Evolutionary conservation across 2,329 filamentous ascomycete species (phyloP).

Genomic region (Aspergillus intermedius): DNA sequence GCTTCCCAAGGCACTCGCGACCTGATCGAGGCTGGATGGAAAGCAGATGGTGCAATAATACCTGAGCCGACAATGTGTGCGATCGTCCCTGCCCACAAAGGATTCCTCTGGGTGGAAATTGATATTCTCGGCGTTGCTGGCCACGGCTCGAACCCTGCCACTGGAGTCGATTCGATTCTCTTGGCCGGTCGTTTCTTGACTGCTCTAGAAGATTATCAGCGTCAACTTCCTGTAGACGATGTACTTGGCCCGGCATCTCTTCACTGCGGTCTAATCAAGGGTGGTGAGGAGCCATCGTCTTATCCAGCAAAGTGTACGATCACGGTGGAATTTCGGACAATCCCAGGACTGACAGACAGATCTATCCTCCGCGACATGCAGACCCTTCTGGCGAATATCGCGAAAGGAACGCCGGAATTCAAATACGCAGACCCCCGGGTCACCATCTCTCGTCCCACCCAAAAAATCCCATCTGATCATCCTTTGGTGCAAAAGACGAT

Average conservation of each 20-base stretch:
- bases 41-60: constrained; percentile 47
- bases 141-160: constrained; percentile 32
- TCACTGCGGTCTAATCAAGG: constrained; percentile 45
- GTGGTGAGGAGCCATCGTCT: constrained; percentile 48
- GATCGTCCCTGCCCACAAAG: constrained; percentile 45
- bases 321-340: constrained; percentile 45
- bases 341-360: constrained; percentile 39
- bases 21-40: constrained; percentile 47
- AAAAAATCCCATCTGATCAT: constrained; percentile 37
- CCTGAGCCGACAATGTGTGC: constrained; percentile 43
- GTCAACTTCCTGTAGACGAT: constrained; percentile 29
- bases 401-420: constrained; percentile 32
- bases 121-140: constrained; percentile 30
- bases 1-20: constrained; percentile 47
- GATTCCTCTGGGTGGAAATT: constrained; percentile 38
- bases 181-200: constrained; percentile 44
- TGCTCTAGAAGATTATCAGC: constrained; percentile 39
- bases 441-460: constrained; percentile 40
- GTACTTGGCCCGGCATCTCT: constrained; percentile 36
- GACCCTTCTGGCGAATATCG: constrained; percentile 29
- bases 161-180: constrained; percentile 47
- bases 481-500: constrained; percentile 33
- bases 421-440: constrained; percentile 33
- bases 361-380: constrained; percentile 34
- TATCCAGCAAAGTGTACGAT: constrained; percentile 48